Evolutionary conservation across 768 basidiomycete genomes (phyloP).

Genomic region (Trametes punicea): DNA sequence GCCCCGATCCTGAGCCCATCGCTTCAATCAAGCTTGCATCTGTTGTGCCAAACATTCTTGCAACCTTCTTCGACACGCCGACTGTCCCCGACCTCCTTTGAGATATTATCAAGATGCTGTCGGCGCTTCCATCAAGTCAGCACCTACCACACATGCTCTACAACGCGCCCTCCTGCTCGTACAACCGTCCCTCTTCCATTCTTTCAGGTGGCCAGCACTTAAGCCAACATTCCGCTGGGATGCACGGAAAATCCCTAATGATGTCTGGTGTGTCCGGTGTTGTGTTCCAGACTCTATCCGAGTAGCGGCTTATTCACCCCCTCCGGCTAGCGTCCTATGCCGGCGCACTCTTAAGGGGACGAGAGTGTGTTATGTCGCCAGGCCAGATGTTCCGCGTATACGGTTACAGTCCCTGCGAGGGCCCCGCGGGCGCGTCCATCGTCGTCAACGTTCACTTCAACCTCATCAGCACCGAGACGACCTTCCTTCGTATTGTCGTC

Average conservation of each 20-base stretch:
- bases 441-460: conserved; percentile 61
- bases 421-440: conserved; percentile 60
- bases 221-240: conserved; percentile 8
- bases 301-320: not conserved
- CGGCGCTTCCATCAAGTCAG: conserved; percentile 9
- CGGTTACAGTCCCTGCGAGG: conserved; percentile 62
- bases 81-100: not conserved
- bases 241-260: conserved; percentile 7
- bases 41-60: conserved; percentile 1
- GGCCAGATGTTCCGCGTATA: conserved; percentile 60
- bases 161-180: conserved; percentile 7
- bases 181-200: conserved; percentile 9
- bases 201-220: not conserved
- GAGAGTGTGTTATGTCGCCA: conserved; percentile 35
- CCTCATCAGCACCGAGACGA: conserved; percentile 42
- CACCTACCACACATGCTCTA: conserved; percentile 6
- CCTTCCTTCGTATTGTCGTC: conserved; percentile 73
- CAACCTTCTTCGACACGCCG: conserved; percentile 1
- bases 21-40: conserved; percentile 2
- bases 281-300: not conserved
- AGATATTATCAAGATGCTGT: conserved; percentile 11
- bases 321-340: conserved; percentile 1
- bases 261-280: conserved; percentile 3
- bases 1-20: not conserved
- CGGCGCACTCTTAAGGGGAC: conserved; percentile 2